Base-by-base conservation (phyloP, 1,284 basidiomycete genomes). In the Ustilago nuda region DNA sequence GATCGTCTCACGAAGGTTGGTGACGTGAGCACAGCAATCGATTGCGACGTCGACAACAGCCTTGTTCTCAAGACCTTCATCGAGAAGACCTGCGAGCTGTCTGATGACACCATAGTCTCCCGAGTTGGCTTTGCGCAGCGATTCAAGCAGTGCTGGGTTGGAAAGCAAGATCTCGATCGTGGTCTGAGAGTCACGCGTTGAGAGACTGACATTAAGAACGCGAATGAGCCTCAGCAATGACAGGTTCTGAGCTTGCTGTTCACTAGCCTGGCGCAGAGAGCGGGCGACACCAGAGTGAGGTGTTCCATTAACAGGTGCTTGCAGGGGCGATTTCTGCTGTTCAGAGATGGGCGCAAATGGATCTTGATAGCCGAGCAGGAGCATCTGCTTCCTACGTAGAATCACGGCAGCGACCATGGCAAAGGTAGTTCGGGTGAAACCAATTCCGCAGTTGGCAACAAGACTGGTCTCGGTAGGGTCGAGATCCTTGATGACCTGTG, bases 381-480 rank as follows among this genome's bases (percentile, higher is more conserved):
- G 89, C 46, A 95, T 88, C 86, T 98, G 94, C 82, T 92, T 93
- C 35, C 96, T 88, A 35, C 97, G 89, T 0, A 99, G 89, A 30
- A 99, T 89, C 71, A 93, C 91, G 1, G 96, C 95, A 2, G 95
- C 94, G 15, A 93, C 91, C 97, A 99, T 99, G 6, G 94, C 96
- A 85, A 98, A 98, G 0, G 96, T 98, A 2, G 96, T 97, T 46
- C 97, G 91, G 0, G 97, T 95, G 3, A 94, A 94, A 50, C 97
- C 97, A 90, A 97, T 95, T 46, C 97, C 96, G 85, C 97, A 98
- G 65, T 94, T 96, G 86, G 99, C 98, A 2, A 99, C 93, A 17
- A 99, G 88, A 0, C 92, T 92, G 0, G 94, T 94, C 23, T 88
- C 89, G 8, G 91, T 87, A 0, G 96, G 95, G 78, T 97, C 93